A percentile compares a stretch with the other conserved stretches of the same genome.
phyloP scores from a whole-genome alignment of 2,329 filamentous ascomycete genomes.

The Cryphonectria japonica region DNA sequence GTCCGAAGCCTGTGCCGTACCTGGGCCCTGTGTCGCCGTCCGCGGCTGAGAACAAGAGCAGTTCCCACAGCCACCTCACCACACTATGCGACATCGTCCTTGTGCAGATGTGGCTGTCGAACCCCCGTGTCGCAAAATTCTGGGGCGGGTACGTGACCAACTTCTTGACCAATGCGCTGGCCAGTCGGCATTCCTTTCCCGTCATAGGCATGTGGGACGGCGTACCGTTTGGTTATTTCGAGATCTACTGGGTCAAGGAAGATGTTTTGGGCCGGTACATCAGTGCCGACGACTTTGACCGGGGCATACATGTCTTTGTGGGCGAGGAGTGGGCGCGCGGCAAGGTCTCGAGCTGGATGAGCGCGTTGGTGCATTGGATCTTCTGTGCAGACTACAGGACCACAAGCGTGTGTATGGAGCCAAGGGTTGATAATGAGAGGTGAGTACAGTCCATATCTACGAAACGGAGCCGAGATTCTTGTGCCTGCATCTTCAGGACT shows the following conservation, averaged over 20 bases:
- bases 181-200: constrained; percentile 78
- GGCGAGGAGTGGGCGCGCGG: constrained; percentile 93
- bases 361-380: constrained; percentile 84
- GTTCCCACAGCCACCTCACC: constrained; percentile 43
- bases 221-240: constrained; percentile 94
- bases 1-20: constrained; percentile 65
- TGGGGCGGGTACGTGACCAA: constrained; percentile 73
- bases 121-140: constrained; percentile 79
- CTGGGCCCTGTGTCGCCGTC: constrained; percentile 58
- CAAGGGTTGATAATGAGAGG: constrained; percentile 88
- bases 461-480: background rate
- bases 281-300: constrained; percentile 76
- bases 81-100: constrained; percentile 59
- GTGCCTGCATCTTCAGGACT: background rate
- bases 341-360: constrained; percentile 80
- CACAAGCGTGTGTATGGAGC: constrained; percentile 82
- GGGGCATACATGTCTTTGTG: constrained; percentile 85
- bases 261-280: constrained; percentile 75
- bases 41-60: constrained; percentile 37
- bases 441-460: constrained; percentile 48
- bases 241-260: constrained; percentile 98
- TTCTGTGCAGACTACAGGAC: constrained; percentile 79
- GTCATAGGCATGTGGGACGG: constrained; percentile 94
- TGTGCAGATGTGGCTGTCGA: constrained; percentile 86
- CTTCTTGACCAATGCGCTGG: constrained; percentile 70